Conservation (phyloP, 1,284 basidiomycete genomes). For the Tranzscheliella williamsii region DNA sequence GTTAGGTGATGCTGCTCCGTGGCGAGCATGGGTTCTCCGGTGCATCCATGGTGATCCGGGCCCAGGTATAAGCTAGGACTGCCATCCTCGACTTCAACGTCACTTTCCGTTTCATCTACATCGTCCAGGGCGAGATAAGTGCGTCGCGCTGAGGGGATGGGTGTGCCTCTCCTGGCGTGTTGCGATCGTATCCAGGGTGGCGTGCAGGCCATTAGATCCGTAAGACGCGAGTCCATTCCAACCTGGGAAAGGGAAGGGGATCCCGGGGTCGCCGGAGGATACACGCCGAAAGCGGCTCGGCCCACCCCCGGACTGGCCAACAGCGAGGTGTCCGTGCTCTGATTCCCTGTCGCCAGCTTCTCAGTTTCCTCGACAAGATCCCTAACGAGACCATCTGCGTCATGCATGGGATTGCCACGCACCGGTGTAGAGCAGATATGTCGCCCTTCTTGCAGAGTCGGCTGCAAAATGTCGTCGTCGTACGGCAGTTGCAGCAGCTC, state of each 20-base stretch:
- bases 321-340: neutral
- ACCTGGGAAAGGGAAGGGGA: conserved; percentile 35
- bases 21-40: no score
- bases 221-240: conserved; percentile 37
- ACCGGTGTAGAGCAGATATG: no score
- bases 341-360: neutral
- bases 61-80: no score
- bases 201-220: conserved; percentile 33
- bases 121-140: neutral
- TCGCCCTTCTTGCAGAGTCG: neutral
- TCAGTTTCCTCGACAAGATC: conserved; percentile 15
- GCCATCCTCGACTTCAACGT: no score
- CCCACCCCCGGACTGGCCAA: conserved; percentile 24
- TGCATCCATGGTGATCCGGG: no score
- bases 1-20: no score
- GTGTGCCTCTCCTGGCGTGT: conserved; percentile 16
- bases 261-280: conserved; percentile 1
- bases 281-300: conserved; percentile 9
- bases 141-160: conserved; percentile 12
- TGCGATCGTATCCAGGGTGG: conserved; percentile 22
- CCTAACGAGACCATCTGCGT: conserved; percentile 16
- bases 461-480: conserved; percentile 8
- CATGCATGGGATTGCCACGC: no score
- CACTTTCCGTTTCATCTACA: neutral
- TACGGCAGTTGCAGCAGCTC: conserved; percentile 22